These are phyloP conservation scores for Hansenula lynferdii DNA, from an alignment of 1,139 yeast species.

Conservation along the genomic window DNA sequence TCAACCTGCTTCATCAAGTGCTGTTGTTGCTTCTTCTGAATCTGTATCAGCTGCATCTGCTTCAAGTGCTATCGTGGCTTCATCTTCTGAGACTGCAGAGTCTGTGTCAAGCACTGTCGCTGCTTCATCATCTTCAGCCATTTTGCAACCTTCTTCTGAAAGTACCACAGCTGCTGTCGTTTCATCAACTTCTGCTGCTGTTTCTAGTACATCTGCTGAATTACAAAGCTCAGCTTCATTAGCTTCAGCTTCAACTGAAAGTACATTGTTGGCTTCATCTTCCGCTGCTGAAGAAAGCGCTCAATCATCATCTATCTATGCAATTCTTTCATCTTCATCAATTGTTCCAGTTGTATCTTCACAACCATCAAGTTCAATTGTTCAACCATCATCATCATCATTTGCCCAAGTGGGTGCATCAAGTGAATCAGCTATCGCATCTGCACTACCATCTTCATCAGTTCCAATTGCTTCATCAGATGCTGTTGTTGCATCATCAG, in stretches of 20 bases:
- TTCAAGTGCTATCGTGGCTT: too few relatives aligned
- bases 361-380: neutral
- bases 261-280: neutral
- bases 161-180: too few relatives aligned
- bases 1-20: too few relatives aligned
- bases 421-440: neutral
- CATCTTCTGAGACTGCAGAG: too few relatives aligned
- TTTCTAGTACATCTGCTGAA: neutral
- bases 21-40: too few relatives aligned
- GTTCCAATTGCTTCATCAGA: neutral
- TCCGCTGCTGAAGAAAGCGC: neutral
- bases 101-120: neutral
- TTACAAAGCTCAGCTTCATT: neutral
- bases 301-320: conserved; percentile 5
- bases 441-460: conserved; percentile 1
- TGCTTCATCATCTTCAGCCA: neutral
- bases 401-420: neutral
- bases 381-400: neutral
- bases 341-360: conserved; percentile 3
- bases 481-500: neutral
- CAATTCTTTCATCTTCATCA: conserved; percentile 4
- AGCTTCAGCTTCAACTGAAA: neutral
- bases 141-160: neutral
- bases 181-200: conserved; percentile 3
- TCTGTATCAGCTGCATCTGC: too few relatives aligned